phyloP scores from a whole-genome alignment of 2,329 filamentous ascomycete species.

The Elsinoe fawcettii region DNA sequence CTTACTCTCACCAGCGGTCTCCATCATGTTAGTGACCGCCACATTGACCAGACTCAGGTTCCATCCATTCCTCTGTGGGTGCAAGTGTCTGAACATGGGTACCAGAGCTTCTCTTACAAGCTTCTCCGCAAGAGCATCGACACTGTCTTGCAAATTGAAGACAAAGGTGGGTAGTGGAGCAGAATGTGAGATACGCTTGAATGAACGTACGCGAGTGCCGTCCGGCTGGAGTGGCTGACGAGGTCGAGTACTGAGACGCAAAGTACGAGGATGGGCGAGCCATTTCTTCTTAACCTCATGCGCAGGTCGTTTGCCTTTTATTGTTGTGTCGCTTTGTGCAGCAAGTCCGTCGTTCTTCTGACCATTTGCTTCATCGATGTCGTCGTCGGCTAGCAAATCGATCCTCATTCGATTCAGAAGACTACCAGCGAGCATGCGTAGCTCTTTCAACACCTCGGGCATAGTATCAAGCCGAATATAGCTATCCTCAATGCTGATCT shows the following conservation, averaged over 20 bases:
- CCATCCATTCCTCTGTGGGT: constrained; percentile 63
- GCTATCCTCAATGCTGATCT: constrained; percentile 93
- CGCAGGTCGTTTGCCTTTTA: neutral
- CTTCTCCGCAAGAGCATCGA: constrained; percentile 56
- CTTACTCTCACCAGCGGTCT: constrained; percentile 38
- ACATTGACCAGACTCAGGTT: constrained; percentile 79
- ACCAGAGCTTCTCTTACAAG: constrained; percentile 62
- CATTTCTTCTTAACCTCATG: constrained; percentile 43
- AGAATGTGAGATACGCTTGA: constrained; percentile 68
- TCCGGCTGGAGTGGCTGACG: constrained; percentile 46
- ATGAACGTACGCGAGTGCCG: constrained; percentile 49
- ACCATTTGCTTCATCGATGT: constrained; percentile 26
- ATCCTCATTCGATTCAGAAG: constrained; percentile 69
- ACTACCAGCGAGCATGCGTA: constrained; percentile 60
- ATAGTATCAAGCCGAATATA: constrained; percentile 64
- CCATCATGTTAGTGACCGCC: constrained; percentile 74
- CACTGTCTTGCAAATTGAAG: constrained; percentile 53
- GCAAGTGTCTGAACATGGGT: constrained; percentile 65
- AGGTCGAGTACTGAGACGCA: constrained; percentile 72
- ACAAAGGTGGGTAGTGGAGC: constrained; percentile 64
- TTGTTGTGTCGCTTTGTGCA: neutral
- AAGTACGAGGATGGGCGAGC: constrained; percentile 71
- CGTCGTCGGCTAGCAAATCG: constrained; percentile 58
- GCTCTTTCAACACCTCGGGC: constrained; percentile 57
- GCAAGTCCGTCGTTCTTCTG: constrained; percentile 22